Base-by-base conservation (phyloP, 106 monocot species). In the Ottelia alismoides region DNA sequence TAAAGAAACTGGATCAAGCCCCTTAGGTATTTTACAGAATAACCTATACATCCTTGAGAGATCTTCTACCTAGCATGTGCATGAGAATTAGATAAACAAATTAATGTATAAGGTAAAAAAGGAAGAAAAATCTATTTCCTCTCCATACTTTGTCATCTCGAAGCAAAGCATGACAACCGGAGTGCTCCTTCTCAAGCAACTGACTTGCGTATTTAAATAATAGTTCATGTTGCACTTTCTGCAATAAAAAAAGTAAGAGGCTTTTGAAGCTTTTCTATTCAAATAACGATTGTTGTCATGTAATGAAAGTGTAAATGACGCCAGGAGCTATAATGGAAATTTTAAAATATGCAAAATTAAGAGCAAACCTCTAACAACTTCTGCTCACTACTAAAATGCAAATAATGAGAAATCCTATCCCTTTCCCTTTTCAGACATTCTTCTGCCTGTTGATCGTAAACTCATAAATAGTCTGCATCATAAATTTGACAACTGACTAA, bases 211-310 rank as follows among this genome's bases (percentile, higher is more conserved):
- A 69, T 25, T 68, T 73, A 28, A 61, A 70, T 29, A 87, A 53
- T 3, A 87, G 55, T 54, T 87, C 81, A 68, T 81, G 62, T 63
- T 87, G 77, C 54, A 87, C 77, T 75, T 75, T 87, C 76, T 85
- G 46, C 25, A 60, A 49, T 7, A 17, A 16, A 0, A 60, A 49
- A 28, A 27, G 1, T 14, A 40, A 59, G 46, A 59, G 17, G 22
- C n/a, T 26, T 25, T 27, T 1, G 29, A 0, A 7, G 20, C 7
- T n/a, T n/a, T 20, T 22, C 30, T 30, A 19, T 21, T 11, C 28
- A 28, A 21, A 50, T 4, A 30, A 40, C 35, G 14, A 40, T 6
- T 4, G 14, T 6, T 40, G 9, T 6, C 35, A 40, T 6, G 35
- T 6, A 40, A 40, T 40, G 35, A 40, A 6, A 40, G n/a, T n/a